A percentile compares a stretch with the other conserved stretches of the same genome.
Conservation (phyloP, 2,329 filamentous ascomycete species). For the Pseudonectria foliicola region DNA sequence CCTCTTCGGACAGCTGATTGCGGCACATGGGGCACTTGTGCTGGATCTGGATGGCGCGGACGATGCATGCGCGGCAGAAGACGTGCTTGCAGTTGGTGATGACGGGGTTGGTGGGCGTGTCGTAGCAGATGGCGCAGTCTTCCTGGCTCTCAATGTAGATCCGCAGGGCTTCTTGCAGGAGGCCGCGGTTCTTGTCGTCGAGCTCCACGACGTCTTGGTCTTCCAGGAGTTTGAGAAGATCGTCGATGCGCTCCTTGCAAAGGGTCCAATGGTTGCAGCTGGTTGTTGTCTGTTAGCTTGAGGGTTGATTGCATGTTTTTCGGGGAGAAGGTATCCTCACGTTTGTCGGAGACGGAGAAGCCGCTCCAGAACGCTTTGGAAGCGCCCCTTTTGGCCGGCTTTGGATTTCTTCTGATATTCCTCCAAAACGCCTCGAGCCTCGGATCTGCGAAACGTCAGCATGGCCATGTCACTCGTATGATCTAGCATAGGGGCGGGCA, state of each 20-base stretch:
- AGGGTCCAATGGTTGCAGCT: conserved; percentile 83
- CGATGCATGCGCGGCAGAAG: conserved; percentile 70
- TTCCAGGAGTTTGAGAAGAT: conserved; percentile 64
- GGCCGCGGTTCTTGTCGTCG: conserved; percentile 62
- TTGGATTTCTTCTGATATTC: conserved; percentile 45
- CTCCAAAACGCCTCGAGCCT: conserved; percentile 66
- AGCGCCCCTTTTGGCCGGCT: conserved; percentile 45
- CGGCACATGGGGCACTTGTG: conserved; percentile 82
- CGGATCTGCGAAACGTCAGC: conserved; percentile 37
- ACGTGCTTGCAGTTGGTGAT: conserved; percentile 82
- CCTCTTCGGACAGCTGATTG: conserved; percentile 52
- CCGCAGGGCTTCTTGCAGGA: conserved; percentile 68
- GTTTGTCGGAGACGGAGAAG: conserved; percentile 76
- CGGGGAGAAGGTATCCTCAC: conserved; percentile 30
- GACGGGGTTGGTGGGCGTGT: conserved; percentile 62
- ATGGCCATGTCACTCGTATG: too few relatives aligned
- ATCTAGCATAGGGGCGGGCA: conserved; percentile 20
- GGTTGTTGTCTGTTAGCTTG: too few relatives aligned
- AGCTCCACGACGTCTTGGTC: conserved; percentile 60
- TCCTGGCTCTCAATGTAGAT: conserved; percentile 74
- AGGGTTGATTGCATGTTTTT: too few relatives aligned
- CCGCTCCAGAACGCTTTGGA: conserved; percentile 71
- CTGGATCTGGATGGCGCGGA: conserved; percentile 65
- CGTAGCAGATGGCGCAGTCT: conserved; percentile 76
- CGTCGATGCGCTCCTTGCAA: conserved; percentile 65